These are phyloP conservation scores for Cadophora gregata DNA, from an alignment of 2,329 filamentous ascomycete genomes.

Conservation along the genomic window DNA sequence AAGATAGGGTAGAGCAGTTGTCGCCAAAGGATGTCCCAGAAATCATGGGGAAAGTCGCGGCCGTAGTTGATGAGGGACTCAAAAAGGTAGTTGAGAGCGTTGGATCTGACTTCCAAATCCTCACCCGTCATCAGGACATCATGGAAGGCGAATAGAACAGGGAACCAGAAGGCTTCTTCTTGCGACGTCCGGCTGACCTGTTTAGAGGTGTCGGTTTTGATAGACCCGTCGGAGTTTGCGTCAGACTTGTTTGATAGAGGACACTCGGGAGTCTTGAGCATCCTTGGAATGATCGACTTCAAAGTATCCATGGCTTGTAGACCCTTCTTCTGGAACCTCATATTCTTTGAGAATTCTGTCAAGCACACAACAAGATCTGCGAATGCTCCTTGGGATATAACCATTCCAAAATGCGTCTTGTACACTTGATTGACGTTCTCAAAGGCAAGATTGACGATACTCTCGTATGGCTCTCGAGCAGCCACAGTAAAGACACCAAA, in stretches of 20 bases:
- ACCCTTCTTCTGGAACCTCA: constrained; percentile 98
- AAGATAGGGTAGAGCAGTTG: constrained; percentile 98
- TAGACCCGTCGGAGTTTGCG: constrained; percentile 46
- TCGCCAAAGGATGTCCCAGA: constrained; percentile 98
- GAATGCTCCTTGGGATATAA: constrained; percentile 96
- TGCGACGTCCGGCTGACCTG: constrained; percentile 81
- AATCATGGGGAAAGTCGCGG: constrained; percentile 87
- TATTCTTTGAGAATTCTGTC: constrained; percentile 98
- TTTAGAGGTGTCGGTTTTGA: constrained; percentile 49
- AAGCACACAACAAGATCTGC: constrained; percentile 95
- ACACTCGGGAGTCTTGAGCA: constrained; percentile 95
- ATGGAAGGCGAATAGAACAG: constrained; percentile 96
- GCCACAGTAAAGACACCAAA: constrained; percentile 98
- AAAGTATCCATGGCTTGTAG: constrained; percentile 93
- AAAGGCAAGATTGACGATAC: constrained; percentile 94
- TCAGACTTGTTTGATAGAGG: constrained; percentile 74
- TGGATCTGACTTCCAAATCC: constrained; percentile 91
- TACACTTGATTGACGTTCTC: constrained; percentile 97
- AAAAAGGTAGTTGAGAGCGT: constrained; percentile 94
- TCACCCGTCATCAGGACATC: constrained; percentile 99
- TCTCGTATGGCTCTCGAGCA: constrained; percentile 89
- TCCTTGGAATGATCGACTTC: constrained; percentile 90
- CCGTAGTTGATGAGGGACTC: constrained; percentile 91
- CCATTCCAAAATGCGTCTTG: constrained; percentile 91
- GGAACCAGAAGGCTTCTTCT: constrained; percentile 99